Evolutionary conservation across 257 asterid genomes (phyloP).

Genomic region (Anisodus tanguticus): DNA sequence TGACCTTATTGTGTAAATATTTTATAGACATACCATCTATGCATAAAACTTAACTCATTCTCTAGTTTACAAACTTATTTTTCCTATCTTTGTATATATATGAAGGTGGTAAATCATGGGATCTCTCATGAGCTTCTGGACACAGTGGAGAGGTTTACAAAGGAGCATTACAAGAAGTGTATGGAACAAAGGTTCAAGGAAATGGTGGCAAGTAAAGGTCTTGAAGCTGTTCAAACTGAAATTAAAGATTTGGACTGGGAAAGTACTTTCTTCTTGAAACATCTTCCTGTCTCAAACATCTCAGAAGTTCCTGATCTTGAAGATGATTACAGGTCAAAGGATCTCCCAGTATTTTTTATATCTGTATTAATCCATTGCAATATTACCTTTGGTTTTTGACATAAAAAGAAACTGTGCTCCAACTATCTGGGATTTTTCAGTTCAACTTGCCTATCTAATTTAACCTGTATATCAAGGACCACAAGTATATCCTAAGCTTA

Average conservation of each 20-base stretch:
- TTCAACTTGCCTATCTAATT: slow-evolving; percentile 17
- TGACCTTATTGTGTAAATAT: neutral
- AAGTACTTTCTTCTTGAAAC: slow-evolving; percentile 66
- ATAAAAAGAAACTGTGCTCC: slow-evolving; percentile 21
- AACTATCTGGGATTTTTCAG: slow-evolving; percentile 32
- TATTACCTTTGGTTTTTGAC: neutral
- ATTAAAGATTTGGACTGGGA: slow-evolving; percentile 69
- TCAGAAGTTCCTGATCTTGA: slow-evolving; percentile 71
- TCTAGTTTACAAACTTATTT: neutral
- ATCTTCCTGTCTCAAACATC: slow-evolving; percentile 68
- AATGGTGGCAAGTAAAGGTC: slow-evolving; percentile 68
- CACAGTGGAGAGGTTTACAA: slow-evolving; percentile 66
- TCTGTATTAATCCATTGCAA: neutral
- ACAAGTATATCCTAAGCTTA: neutral
- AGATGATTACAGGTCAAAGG: slow-evolving; percentile 59
- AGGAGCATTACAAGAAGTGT: slow-evolving; percentile 61
- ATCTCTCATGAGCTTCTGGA: slow-evolving; percentile 61
- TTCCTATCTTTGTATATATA: neutral
- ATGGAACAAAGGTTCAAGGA: slow-evolving; percentile 67
- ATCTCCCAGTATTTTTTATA: neutral
- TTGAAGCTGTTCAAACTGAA: slow-evolving; percentile 61
- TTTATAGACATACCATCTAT: no score
- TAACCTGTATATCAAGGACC: slow-evolving; percentile 34
- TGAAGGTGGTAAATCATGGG: slow-evolving; percentile 62
- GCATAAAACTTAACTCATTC: neutral